Conservation (phyloP, 2,329 filamentous ascomycete genomes). For the Arthrobotrys iridis region DNA sequence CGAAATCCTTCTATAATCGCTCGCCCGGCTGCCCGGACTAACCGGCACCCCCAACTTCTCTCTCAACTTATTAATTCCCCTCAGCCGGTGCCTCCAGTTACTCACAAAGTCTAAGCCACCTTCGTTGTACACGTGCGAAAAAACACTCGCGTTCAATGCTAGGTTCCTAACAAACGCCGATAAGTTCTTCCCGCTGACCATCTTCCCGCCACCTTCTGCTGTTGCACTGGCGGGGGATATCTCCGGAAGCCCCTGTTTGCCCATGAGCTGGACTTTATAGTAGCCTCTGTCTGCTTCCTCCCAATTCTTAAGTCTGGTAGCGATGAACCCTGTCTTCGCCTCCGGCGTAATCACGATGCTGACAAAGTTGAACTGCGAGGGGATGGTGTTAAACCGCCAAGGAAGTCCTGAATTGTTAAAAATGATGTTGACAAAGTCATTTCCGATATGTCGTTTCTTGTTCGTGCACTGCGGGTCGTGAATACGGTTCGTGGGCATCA, state of each 20-base stretch:
- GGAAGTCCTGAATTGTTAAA: slow-evolving; percentile 95
- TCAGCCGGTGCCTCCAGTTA: slow-evolving; percentile 86
- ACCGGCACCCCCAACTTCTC: slow-evolving; percentile 67
- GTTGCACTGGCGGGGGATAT: slow-evolving; percentile 76
- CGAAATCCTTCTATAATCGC: slow-evolving; percentile 55
- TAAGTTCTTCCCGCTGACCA: slow-evolving; percentile 83
- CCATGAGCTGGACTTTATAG: slow-evolving; percentile 89
- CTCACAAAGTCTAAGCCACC: slow-evolving; percentile 52
- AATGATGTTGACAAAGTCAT: slow-evolving; percentile 97
- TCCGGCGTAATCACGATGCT: slow-evolving; percentile 95
- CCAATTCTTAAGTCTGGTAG: slow-evolving; percentile 66
- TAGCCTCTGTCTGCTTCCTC: slow-evolving; percentile 66
- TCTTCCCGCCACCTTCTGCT: slow-evolving; percentile 76
- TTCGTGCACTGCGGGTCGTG: slow-evolving; percentile 78
- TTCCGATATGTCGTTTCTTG: slow-evolving; percentile 96
- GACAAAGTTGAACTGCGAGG: slow-evolving; percentile 94
- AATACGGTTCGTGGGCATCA: slow-evolving; percentile 91
- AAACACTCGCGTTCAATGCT: slow-evolving; percentile 91
- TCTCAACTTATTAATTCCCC: slow-evolving; percentile 83
- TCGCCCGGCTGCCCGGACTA: slow-evolving; percentile 44
- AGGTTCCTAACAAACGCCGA: slow-evolving; percentile 87
- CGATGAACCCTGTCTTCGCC: slow-evolving; percentile 78
- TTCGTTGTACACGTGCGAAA: slow-evolving; percentile 77
- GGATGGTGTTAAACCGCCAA: slow-evolving; percentile 90
- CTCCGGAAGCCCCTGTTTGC: slow-evolving; percentile 86